A percentile compares a stretch with the other conserved stretches of the same genome.
Evolutionary conservation across 2,329 filamentous ascomycete species (phyloP).

Genomic region (Pseudopyricularia javanii): DNA sequence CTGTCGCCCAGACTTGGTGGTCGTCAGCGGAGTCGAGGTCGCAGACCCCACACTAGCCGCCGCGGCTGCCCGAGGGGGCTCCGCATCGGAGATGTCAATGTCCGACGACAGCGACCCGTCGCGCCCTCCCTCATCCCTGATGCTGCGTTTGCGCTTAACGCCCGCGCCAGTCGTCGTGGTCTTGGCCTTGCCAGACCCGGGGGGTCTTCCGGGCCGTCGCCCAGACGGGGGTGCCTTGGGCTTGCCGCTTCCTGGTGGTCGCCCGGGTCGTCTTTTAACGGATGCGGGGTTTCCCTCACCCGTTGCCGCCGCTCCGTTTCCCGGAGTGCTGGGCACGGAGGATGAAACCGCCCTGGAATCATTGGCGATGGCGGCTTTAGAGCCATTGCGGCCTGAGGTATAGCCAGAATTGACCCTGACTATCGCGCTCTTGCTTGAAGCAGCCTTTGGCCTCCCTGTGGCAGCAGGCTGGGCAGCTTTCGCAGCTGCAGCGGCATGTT

Average conservation of each 20-base stretch:
- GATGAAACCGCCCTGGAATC: not conserved
- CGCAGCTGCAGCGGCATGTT: not conserved
- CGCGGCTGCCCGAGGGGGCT: conserved; percentile 12
- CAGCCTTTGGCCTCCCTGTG: not conserved
- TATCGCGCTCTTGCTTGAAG: conserved; percentile 12
- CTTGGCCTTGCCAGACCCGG: not conserved
- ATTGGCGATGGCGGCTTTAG: conserved; percentile 4
- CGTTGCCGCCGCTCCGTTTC: not conserved
- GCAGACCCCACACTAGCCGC: conserved; percentile 1
- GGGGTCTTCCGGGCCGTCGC: not conserved
- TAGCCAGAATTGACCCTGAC: conserved; percentile 12
- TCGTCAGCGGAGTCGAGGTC: conserved; percentile 42
- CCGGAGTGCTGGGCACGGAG: not conserved
- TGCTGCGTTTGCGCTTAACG: conserved; percentile 7
- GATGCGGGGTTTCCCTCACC: not conserved
- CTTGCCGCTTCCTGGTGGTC: not conserved
- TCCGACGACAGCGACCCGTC: conserved; percentile 6
- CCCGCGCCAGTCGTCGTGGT: not conserved
- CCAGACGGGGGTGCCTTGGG: not conserved
- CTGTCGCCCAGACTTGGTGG: conserved; percentile 65
- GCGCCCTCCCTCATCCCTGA: conserved; percentile 7
- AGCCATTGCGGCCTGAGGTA: conserved; percentile 1
- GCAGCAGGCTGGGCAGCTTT: not conserved
- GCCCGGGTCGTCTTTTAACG: not conserved
- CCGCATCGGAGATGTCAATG: conserved; percentile 9